Evolutionary conservation across 75 land plant species (phyloP).

Genomic region (Pseudotsuga menziesii): DNA sequence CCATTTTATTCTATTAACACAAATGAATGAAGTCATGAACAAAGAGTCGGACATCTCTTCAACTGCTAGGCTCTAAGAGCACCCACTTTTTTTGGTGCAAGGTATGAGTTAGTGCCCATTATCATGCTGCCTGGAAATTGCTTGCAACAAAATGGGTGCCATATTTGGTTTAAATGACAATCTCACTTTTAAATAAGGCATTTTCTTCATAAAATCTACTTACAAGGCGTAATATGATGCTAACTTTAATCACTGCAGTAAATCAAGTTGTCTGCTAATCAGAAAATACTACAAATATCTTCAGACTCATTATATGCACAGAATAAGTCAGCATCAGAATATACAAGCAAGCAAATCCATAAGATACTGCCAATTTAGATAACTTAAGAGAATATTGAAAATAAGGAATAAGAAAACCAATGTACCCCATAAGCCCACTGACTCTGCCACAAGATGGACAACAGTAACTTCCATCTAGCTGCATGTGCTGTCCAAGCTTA

Average conservation of each 20-base stretch:
- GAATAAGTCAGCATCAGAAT: not conserved
- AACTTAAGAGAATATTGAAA: not conserved
- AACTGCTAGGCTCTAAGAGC: too few species aligned
- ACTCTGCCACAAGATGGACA: slow-evolving; percentile 84
- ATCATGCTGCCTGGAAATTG: not conserved
- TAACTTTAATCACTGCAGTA: too few species aligned
- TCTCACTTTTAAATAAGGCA: not conserved
- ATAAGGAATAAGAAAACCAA: not conserved
- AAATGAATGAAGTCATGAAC: too few species aligned
- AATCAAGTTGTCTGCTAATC: not conserved
- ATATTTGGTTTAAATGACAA: not conserved
- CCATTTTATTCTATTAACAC: too few species aligned
- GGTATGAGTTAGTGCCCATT: not conserved
- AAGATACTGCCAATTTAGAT: not conserved
- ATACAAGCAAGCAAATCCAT: not conserved
- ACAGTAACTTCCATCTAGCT: slow-evolving; percentile 83
- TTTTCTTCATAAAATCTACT: too few species aligned
- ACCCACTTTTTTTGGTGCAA: too few species aligned
- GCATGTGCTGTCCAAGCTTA: slow-evolving; percentile 47
- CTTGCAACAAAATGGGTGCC: not conserved
- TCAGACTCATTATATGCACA: not conserved
- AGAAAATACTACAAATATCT: not conserved
- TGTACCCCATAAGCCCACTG: slow-evolving; percentile 71
- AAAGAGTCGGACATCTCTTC: too few species aligned
- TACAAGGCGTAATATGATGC: too few species aligned